phyloP scores from a whole-genome alignment of 2,329 filamentous ascomycete genomes.

The Plectosphaerella sp. region DNA sequence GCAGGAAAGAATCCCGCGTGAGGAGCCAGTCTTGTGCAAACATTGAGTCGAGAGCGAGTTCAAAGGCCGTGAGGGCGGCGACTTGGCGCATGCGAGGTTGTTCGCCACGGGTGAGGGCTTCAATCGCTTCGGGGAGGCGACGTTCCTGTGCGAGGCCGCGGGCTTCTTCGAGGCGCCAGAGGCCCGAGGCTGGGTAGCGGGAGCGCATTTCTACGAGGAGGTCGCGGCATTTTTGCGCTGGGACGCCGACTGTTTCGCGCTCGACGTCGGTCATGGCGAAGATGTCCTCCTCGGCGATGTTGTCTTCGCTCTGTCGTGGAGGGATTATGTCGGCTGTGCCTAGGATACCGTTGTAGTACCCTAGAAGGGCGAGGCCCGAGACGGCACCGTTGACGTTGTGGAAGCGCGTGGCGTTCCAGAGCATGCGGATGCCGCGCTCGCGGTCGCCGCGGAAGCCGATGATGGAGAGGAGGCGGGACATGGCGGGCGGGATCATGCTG shows the following conservation, averaged over 20 bases:
- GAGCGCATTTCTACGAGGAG: slow-evolving; percentile 70
- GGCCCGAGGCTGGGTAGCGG: slow-evolving; percentile 73
- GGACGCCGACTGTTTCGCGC: slow-evolving; percentile 65
- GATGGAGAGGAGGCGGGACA: slow-evolving; percentile 79
- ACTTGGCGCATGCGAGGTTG: slow-evolving; percentile 82
- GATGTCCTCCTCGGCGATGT: background rate
- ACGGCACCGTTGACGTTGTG: slow-evolving; percentile 91
- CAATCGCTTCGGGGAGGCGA: slow-evolving; percentile 62
- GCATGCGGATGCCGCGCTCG: slow-evolving; percentile 73
- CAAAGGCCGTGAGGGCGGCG: slow-evolving; percentile 79
- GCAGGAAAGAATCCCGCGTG: slow-evolving; percentile 69
- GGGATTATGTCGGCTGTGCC: slow-evolving; percentile 86
- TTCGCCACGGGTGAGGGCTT: slow-evolving; percentile 54
- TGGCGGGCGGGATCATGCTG: slow-evolving; percentile 89
- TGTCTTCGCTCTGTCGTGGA: slow-evolving; percentile 20
- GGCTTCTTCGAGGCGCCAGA: slow-evolving; percentile 89
- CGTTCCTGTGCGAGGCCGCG: slow-evolving; percentile 66
- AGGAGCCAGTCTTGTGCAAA: slow-evolving; percentile 72
- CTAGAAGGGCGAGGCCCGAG: slow-evolving; percentile 73
- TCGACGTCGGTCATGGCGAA: slow-evolving; percentile 35
- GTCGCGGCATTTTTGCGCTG: slow-evolving; percentile 58
- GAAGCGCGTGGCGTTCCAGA: slow-evolving; percentile 87
- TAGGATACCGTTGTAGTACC: slow-evolving; percentile 84
- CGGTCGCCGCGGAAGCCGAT: slow-evolving; percentile 91
- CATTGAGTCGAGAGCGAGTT: slow-evolving; percentile 74